Conservation (phyloP, 306 rosid genomes). For the Trichosanthes cucumerina region DNA sequence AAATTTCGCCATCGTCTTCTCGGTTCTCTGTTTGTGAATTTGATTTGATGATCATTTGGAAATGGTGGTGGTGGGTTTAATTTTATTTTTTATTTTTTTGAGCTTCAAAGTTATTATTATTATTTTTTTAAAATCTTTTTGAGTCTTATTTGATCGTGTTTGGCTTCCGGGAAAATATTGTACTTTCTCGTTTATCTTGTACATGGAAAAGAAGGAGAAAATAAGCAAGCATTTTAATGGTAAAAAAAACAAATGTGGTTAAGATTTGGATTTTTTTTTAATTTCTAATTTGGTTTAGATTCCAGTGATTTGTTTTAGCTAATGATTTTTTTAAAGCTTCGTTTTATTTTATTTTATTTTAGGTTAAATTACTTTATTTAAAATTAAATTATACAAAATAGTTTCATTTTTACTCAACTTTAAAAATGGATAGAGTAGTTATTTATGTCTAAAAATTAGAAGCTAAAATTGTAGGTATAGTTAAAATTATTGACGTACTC, state of each 20-base stretch:
- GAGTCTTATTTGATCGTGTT: background rate
- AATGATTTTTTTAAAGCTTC: too few relatives aligned
- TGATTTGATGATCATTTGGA: background rate
- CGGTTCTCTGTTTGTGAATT: background rate
- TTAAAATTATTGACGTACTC: too few relatives aligned
- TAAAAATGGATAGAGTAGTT: too few relatives aligned
- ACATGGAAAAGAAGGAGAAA: background rate
- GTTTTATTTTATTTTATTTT: too few relatives aligned
- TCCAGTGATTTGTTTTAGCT: too few relatives aligned
- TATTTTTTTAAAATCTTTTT: too few relatives aligned
- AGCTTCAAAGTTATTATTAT: background rate
- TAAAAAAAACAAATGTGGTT: background rate
- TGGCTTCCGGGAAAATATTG: constrained; percentile 1
- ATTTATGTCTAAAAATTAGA: too few relatives aligned
- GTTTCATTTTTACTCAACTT: too few relatives aligned
- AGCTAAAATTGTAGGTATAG: too few relatives aligned
- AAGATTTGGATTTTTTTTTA: background rate
- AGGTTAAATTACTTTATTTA: too few relatives aligned
- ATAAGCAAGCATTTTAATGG: background rate
- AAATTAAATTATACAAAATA: too few relatives aligned
- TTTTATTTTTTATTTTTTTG: background rate
- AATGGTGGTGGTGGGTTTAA: background rate
- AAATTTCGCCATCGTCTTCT: background rate
- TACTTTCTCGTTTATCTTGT: background rate
- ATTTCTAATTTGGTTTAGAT: too few relatives aligned